These are phyloP conservation scores for Entelexis sorbosivorans DNA, from an alignment of 1,139 yeast genomes.

Conservation along the genomic window DNA sequence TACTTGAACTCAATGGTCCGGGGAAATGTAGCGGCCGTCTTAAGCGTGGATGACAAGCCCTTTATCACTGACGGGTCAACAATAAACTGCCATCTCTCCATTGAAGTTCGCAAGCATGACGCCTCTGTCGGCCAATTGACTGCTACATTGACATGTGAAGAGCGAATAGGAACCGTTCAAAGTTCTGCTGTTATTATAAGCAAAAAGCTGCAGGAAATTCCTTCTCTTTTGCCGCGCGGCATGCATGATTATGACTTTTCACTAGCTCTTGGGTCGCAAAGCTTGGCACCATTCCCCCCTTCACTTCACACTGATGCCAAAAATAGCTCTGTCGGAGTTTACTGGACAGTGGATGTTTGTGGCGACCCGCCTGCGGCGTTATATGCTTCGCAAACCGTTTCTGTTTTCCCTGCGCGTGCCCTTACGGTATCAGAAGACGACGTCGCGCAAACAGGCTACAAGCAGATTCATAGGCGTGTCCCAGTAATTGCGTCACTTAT, in stretches of 20 bases:
- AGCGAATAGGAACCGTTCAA: background rate
- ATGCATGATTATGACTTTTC: background rate
- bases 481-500: background rate
- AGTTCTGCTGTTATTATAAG: background rate
- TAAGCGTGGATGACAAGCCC: background rate
- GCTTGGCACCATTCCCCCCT: background rate
- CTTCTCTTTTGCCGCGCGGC: background rate
- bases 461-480: background rate
- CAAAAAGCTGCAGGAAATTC: background rate
- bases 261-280: background rate
- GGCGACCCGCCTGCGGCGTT: background rate
- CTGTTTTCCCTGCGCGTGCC: background rate
- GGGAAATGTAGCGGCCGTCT: background rate
- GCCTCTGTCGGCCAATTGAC: background rate
- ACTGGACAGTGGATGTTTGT: background rate
- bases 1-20: background rate
- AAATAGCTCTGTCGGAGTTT: background rate
- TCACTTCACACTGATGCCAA: background rate
- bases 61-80: constrained; percentile 1
- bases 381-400: background rate
- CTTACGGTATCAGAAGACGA: background rate
- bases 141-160: constrained; percentile 1
- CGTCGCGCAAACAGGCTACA: background rate
- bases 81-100: background rate
- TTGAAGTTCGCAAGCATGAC: constrained; percentile 1